Evolutionary conservation across 345 rosid genomes (phyloP).

Genomic region (Isatis tinctoria): DNA sequence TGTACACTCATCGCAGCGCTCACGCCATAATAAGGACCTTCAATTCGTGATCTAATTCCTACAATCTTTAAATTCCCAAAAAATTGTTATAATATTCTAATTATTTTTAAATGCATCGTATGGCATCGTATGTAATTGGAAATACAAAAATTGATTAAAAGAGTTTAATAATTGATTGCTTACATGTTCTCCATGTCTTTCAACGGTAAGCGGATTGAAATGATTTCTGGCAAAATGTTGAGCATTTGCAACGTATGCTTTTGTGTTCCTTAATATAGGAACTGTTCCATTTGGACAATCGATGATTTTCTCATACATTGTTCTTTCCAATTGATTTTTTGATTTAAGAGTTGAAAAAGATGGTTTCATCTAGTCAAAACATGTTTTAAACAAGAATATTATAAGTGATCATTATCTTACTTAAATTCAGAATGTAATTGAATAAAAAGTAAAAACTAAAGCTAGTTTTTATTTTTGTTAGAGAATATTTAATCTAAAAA

Average conservation of each 20-base stretch:
- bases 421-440: too few species aligned
- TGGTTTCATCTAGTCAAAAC: constrained; percentile 1
- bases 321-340: background rate
- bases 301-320: background rate
- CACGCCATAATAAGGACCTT: too few species aligned
- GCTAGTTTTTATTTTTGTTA: too few species aligned
- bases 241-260: background rate
- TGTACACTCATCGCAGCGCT: too few species aligned
- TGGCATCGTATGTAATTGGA: too few species aligned
- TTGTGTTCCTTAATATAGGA: background rate
- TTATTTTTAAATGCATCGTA: too few species aligned
- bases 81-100: too few species aligned
- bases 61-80: too few species aligned
- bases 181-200: background rate
- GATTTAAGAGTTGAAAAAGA: background rate
- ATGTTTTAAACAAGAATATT: background rate
- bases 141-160: too few species aligned
- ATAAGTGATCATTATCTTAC: background rate
- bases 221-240: background rate
- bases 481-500: background rate
- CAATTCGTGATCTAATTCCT: too few species aligned
- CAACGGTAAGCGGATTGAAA: background rate
- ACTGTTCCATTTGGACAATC: constrained; percentile 1
- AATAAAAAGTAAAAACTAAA: too few species aligned
- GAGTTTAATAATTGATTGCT: too few species aligned